Base-by-base conservation (phyloP, 805 yeast genomes). In the Candida ponderosae region DNA sequence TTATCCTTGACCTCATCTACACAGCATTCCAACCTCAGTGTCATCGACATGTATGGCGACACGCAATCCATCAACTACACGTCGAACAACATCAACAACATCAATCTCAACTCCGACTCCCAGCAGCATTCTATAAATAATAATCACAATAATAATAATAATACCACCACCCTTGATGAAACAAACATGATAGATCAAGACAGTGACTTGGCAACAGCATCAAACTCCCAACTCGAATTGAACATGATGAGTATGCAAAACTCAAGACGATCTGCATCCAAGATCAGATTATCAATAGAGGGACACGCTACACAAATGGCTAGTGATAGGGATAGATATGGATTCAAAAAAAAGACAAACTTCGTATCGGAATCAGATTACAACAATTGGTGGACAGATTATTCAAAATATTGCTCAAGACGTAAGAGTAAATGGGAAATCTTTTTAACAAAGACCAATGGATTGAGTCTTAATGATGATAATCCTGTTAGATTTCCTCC, bases 361-460 rank as follows among this genome's bases (percentile, higher is more conserved):
- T 74, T 66, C 46, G 65, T 82, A 18, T 47, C 81, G 9, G 66
- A 62, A 35, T 60, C 62, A 18, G 74, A 74, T 31, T 87, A 85
- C 54, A 76, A 88, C 54, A 54, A 50, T 8, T 90, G 97, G 97
- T 82, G 86, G 76, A 41, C 43, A 3, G 70, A 65, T 9, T 89
- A 90, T 59, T 66, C 80, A 11, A 72, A 66, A 21, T 82, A 83
- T 55, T 62, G 79, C 40, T 57, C 66, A 6, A 66, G 81, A 31
- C 67, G 96, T 18, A 80, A 82, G 59, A 66, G 65, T 42, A 88
- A 88, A 58, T 90, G 98, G 98, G 70, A 61, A 18, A 45, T 60
- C 2, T 59, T 86, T 21, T 66, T 90, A 70, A 24, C 6, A 13
- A 70, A 66, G 37, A 80, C 75, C 46, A 74, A 73, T 50, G 96